These are phyloP conservation scores for Sarocladium strictum DNA, from an alignment of 2,329 filamentous ascomycete species.

Conservation along the genomic window DNA sequence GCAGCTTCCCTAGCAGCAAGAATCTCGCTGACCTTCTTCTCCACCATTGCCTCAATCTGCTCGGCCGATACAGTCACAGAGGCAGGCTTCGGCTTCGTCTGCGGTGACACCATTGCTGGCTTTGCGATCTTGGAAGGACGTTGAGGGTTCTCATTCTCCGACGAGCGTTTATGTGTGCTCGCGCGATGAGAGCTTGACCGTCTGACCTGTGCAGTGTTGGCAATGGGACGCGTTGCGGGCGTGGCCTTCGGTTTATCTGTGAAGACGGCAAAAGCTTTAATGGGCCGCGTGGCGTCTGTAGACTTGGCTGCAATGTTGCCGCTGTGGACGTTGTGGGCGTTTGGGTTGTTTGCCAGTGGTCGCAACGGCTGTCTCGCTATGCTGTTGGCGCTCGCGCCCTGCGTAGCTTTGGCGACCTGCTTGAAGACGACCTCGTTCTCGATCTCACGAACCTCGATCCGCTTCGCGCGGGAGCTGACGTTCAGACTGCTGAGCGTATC, in stretches of 20 bases:
- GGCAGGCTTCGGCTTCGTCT: conserved; percentile 19
- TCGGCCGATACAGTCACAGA: conserved; percentile 55
- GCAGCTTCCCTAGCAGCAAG: conserved; percentile 64
- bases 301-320: conserved; percentile 40
- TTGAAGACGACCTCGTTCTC: conserved; percentile 93
- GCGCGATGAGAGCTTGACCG: conserved; percentile 16
- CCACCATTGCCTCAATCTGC: conserved; percentile 84
- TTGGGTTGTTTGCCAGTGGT: conserved; percentile 59
- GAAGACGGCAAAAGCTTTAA: conserved; percentile 83
- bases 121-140: conserved; percentile 35
- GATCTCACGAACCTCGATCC: conserved; percentile 91
- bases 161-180: conserved; percentile 34
- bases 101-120: conserved; percentile 17
- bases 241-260: conserved; percentile 60
- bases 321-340: conserved; percentile 68
- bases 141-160: conserved; percentile 30
- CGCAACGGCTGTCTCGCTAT: conserved; percentile 68
- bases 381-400: conserved; percentile 31
- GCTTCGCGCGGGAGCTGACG: conserved; percentile 91
- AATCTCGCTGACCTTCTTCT: conserved; percentile 86
- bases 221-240: conserved; percentile 24
- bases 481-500: conserved; percentile 92
- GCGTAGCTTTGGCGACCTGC: conserved; percentile 55
- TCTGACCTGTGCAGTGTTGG: conserved; percentile 28
- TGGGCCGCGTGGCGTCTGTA: conserved; percentile 57